Evolutionary conservation across 176 grass and related monocot genomes (phyloP).

Genomic region (Paspalum vaginatum): DNA sequence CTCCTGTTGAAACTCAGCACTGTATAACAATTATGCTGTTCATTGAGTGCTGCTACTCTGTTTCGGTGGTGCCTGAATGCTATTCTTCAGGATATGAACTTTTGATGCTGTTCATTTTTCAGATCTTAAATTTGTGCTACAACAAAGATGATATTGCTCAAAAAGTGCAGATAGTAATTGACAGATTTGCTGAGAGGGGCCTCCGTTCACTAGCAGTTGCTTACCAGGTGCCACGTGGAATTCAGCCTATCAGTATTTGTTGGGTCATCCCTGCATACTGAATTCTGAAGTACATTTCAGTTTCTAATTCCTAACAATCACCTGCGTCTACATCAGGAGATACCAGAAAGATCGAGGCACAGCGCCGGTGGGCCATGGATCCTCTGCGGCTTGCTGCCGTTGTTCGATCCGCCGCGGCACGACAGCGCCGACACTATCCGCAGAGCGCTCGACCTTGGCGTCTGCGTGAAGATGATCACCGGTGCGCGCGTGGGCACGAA

Average conservation of each 20-base stretch:
- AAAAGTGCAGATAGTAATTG: slow-evolving; percentile 57
- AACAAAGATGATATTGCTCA: slow-evolving; percentile 54
- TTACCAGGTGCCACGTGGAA: slow-evolving; percentile 58
- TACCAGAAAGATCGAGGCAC: slow-evolving; percentile 71
- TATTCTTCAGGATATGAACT: neutral
- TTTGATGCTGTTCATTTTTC: slow-evolving; percentile 26
- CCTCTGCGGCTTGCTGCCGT: slow-evolving; percentile 75
- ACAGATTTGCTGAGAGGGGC: slow-evolving; percentile 78
- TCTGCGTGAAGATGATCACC: slow-evolving; percentile 91
- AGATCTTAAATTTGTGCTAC: slow-evolving; percentile 75
- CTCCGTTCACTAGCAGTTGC: slow-evolving; percentile 81
- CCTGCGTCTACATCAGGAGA: slow-evolving; percentile 28
- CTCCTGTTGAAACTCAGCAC: neutral
- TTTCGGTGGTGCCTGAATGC: neutral
- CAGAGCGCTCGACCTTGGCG: slow-evolving; percentile 76
- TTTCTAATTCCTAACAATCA: too few species aligned
- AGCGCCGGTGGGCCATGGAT: slow-evolving; percentile 74
- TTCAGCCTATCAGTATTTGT: too few species aligned
- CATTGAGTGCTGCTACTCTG: neutral
- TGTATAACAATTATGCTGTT: neutral
- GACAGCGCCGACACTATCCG: slow-evolving; percentile 89
- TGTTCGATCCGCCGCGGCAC: slow-evolving; percentile 88
- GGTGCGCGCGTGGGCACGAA: slow-evolving; percentile 38
- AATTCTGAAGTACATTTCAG: too few species aligned
- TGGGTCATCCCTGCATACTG: too few species aligned